Percentiles rank a stretch among this genome's conserved stretches.
Evolutionary conservation across 345 rosid genomes (phyloP).

Genomic region (Syzygium grande): DNA sequence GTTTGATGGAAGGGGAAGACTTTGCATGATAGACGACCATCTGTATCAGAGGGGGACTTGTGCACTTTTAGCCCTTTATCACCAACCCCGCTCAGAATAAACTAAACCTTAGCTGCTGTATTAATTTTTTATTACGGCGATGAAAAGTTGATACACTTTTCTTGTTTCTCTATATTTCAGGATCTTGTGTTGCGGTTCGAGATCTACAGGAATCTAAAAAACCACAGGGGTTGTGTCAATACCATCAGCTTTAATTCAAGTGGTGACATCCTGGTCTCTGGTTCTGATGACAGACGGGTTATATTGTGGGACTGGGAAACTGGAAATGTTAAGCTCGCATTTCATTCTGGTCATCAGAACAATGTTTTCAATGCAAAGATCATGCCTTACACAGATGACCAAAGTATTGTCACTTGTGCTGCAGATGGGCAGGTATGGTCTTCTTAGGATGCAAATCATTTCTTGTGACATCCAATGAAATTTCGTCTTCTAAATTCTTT

Average conservation of each 20-base stretch:
- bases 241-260: conserved; percentile 56
- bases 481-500: not conserved
- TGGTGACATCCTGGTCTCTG: conserved; percentile 70
- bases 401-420: conserved; percentile 79
- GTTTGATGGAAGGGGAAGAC: not conserved
- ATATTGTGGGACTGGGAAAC: conserved; percentile 80
- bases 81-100: not conserved
- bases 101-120: not conserved
- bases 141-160: not conserved
- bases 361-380: conserved; percentile 86
- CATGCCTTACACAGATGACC: conserved; percentile 78
- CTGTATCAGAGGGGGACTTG: not conserved
- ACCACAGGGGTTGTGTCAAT: conserved; percentile 82
- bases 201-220: conserved; percentile 40
- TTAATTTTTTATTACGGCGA: not conserved
- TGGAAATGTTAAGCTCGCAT: conserved; percentile 50
- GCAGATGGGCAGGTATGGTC: conserved; percentile 80
- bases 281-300: conserved; percentile 76
- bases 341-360: conserved; percentile 56
- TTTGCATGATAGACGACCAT: not conserved
- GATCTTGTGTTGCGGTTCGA: conserved; percentile 70
- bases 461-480: not conserved
- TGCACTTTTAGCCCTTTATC: not conserved
- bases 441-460: not conserved
- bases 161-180: conserved; percentile 20